Evolutionary conservation across 2,329 filamentous ascomycete species (phyloP).

Genomic region (Cylindrodendrum hubeiense): DNA sequence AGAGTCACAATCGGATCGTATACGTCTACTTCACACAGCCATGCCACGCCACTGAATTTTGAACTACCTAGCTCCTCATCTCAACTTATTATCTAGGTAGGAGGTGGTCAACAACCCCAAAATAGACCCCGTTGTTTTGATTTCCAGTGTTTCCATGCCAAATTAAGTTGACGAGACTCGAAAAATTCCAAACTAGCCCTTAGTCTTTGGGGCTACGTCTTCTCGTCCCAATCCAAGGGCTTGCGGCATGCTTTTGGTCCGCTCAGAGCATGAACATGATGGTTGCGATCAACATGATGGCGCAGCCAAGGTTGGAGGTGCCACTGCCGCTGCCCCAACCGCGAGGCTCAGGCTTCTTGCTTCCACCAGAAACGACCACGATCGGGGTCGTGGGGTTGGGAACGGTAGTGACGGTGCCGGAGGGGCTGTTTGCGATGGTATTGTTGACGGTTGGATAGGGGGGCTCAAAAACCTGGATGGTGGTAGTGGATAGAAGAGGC

Average conservation of each 20-base stretch:
- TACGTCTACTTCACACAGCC: background rate
- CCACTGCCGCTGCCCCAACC: constrained; percentile 46
- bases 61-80: constrained; percentile 24
- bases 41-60: constrained; percentile 6
- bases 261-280: constrained; percentile 51
- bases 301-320: constrained; percentile 49
- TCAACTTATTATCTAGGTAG: constrained; percentile 42
- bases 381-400: constrained; percentile 43
- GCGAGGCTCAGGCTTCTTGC: constrained; percentile 48
- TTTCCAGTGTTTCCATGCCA: constrained; percentile 42
- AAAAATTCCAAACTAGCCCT: constrained; percentile 16
- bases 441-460: constrained; percentile 48
- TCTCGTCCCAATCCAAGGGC: background rate
- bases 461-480: constrained; percentile 44
- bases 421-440: constrained; percentile 38
- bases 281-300: constrained; percentile 52
- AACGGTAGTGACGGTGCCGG: constrained; percentile 42
- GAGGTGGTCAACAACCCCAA: constrained; percentile 36
- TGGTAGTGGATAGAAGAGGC: constrained; percentile 47
- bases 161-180: constrained; percentile 35
- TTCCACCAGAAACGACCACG: constrained; percentile 48
- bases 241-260: background rate
- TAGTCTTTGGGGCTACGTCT: background rate
- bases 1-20: background rate
- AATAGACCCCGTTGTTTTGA: constrained; percentile 29